A percentile compares a stretch with the other conserved stretches of the same genome.
phyloP scores from a whole-genome alignment of 169 alveolate genomes.

The Plasmodium billcollinsi region DNA sequence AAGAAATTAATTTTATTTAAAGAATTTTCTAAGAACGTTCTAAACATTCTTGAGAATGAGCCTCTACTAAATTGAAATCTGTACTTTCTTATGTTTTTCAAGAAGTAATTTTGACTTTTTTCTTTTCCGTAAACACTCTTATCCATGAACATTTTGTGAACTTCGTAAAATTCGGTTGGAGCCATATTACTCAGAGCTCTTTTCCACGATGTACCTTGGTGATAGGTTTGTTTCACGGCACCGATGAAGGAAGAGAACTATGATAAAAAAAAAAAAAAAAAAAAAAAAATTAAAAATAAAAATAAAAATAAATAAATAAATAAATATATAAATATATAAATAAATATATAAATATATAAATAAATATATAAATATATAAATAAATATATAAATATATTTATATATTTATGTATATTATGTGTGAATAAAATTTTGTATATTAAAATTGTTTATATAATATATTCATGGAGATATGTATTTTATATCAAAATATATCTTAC shows the following conservation, averaged over 20 bases:
- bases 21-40: constrained; percentile 47
- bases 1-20: constrained; percentile 34
- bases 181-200: constrained; percentile 42
- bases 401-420: neutral
- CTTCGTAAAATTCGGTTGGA: constrained; percentile 62
- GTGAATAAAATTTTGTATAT: neutral
- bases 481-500: constrained; percentile 10
- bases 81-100: constrained; percentile 32
- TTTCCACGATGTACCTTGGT: constrained; percentile 49
- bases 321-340: neutral
- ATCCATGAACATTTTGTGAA: constrained; percentile 23
- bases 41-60: constrained; percentile 37
- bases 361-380: neutral
- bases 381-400: constrained; percentile 3
- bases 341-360: neutral
- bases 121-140: constrained; percentile 8
- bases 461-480: neutral
- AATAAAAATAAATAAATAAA: neutral
- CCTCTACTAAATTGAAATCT: constrained; percentile 45
- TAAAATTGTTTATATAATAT: neutral
- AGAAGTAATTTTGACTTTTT: constrained; percentile 18
- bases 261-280: neutral
- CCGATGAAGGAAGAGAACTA: constrained; percentile 66
- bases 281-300: neutral
- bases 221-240: constrained; percentile 49